phyloP scores from a whole-genome alignment of 305 asterid genomes.

The Striga hermonthica region DNA sequence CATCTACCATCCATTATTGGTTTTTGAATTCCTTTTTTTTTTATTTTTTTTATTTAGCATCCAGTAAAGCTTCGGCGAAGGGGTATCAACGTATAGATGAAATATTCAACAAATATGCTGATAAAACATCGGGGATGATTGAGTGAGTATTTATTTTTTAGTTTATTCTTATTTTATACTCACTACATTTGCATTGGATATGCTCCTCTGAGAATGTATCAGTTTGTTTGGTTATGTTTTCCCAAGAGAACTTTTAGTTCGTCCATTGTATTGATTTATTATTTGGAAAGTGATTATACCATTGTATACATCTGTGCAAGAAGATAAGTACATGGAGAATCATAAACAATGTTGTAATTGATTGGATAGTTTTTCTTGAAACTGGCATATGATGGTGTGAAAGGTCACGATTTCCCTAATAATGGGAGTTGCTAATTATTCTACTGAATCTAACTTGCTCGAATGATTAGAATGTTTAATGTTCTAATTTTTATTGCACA shows the following conservation, averaged over 20 bases:
- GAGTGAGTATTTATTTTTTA: conserved; percentile 53
- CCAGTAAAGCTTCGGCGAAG: conserved; percentile 53
- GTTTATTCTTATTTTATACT: conserved; percentile 13
- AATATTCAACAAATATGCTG: conserved; percentile 54
- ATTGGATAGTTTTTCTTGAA: conserved; percentile 7
- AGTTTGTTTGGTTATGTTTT: conserved; percentile 3
- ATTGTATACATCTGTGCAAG: not conserved
- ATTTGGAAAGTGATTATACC: not conserved
- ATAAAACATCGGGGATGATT: conserved; percentile 43
- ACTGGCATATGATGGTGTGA: conserved; percentile 1
- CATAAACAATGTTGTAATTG: not conserved
- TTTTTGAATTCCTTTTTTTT: too few relatives aligned
- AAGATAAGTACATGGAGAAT: not conserved
- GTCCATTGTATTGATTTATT: not conserved
- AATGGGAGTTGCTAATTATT: conserved; percentile 1
- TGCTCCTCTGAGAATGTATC: conserved; percentile 10
- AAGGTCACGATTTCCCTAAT: not conserved
- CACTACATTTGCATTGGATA: not conserved
- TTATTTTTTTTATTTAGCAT: conserved; percentile 40
- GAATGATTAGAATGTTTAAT: conserved; percentile 17
- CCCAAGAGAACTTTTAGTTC: not conserved
- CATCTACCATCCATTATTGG: conserved; percentile 14
- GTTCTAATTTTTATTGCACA: conserved; percentile 36
- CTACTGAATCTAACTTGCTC: conserved; percentile 18
- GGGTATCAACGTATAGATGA: conserved; percentile 40